These are phyloP conservation scores for Colletotrichum tabaci DNA, from an alignment of 2,329 filamentous ascomycete species.

Conservation along the genomic window DNA sequence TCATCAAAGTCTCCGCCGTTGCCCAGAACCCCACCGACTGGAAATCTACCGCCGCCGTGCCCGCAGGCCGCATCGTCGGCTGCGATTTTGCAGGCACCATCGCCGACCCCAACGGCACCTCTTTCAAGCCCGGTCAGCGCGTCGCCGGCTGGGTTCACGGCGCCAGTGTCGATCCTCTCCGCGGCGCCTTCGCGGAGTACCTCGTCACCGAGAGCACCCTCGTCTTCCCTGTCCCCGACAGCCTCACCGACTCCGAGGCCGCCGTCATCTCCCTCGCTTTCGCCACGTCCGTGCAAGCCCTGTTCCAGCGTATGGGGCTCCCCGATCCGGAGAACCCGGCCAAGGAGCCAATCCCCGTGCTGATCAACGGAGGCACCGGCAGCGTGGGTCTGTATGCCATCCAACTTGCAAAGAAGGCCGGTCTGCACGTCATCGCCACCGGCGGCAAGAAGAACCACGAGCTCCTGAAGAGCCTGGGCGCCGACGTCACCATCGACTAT, in stretches of 20 bases:
- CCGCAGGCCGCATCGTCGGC: conserved; percentile 48
- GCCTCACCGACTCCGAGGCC: conserved; percentile 21
- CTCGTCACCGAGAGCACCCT: conserved; percentile 38
- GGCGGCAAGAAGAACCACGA: conserved; percentile 52
- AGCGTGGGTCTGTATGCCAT: conserved; percentile 42
- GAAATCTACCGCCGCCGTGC: conserved; percentile 45
- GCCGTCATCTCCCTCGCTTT: conserved; percentile 34
- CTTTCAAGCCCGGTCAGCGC: conserved; percentile 50
- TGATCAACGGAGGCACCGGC: conserved; percentile 50
- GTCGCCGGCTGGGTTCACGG: conserved; percentile 53
- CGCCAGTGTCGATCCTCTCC: conserved; percentile 40
- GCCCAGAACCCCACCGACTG: conserved; percentile 56
- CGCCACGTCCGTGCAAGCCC: conserved; percentile 33
- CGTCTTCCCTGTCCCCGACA: conserved; percentile 33
- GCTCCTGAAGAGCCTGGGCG: conserved; percentile 60
- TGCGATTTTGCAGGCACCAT: conserved; percentile 55
- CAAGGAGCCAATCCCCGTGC: conserved; percentile 35
- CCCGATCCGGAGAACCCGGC: conserved; percentile 22
- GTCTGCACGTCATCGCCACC: conserved; percentile 34
- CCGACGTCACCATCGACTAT: conserved; percentile 64
- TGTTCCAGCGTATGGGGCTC: conserved; percentile 35
- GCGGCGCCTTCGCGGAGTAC: conserved; percentile 40
- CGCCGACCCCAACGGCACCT: conserved; percentile 49
- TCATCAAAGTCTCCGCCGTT: conserved; percentile 51
- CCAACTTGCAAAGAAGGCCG: conserved; percentile 35